Evolutionary conservation across 495 filamentous ascomycete genomes (phyloP).

Genomic region (Aspergillus panamensis): DNA sequence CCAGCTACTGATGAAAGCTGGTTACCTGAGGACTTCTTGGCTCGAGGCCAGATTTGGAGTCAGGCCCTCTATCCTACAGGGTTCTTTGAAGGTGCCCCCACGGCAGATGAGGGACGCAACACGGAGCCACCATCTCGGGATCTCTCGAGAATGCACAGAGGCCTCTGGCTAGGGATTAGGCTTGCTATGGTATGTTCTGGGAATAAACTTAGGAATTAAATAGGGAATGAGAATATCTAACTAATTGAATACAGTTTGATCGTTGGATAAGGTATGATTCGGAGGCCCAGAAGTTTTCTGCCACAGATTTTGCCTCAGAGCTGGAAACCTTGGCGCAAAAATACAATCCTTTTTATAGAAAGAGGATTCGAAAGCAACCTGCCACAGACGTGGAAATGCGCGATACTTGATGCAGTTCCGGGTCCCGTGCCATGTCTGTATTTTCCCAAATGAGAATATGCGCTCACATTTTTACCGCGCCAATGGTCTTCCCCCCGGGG

Average conservation of each 20-base stretch:
- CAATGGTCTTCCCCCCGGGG: background rate
- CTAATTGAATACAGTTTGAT: slow-evolving; percentile 32
- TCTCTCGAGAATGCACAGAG: slow-evolving; percentile 64
- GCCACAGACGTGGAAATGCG: slow-evolving; percentile 12
- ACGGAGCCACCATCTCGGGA: slow-evolving; percentile 65
- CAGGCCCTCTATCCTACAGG: slow-evolving; percentile 61
- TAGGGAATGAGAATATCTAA: background rate
- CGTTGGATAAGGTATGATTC: slow-evolving; percentile 42
- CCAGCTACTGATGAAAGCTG: slow-evolving; percentile 58
- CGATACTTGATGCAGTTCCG: slow-evolving; percentile 7
- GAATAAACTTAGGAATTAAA: background rate
- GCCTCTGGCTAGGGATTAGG: slow-evolving; percentile 64
- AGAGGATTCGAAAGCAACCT: background rate
- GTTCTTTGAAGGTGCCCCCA: slow-evolving; percentile 66
- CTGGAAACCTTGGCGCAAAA: slow-evolving; percentile 25
- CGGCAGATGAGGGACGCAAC: slow-evolving; percentile 74
- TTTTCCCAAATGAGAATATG: background rate
- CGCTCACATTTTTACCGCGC: background rate
- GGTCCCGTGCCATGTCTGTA: background rate
- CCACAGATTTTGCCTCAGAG: slow-evolving; percentile 29
- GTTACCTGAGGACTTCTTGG: slow-evolving; percentile 77
- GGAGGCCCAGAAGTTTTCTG: slow-evolving; percentile 24
- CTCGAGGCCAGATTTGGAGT: slow-evolving; percentile 73
- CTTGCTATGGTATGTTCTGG: slow-evolving; percentile 52
- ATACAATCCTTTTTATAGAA: slow-evolving; percentile 20